Percentiles rank a stretch among this genome's conserved stretches.
phyloP scores from a whole-genome alignment of 768 basidiomycete species.

The button mushroom (Agaricus bisporus) region DNA sequence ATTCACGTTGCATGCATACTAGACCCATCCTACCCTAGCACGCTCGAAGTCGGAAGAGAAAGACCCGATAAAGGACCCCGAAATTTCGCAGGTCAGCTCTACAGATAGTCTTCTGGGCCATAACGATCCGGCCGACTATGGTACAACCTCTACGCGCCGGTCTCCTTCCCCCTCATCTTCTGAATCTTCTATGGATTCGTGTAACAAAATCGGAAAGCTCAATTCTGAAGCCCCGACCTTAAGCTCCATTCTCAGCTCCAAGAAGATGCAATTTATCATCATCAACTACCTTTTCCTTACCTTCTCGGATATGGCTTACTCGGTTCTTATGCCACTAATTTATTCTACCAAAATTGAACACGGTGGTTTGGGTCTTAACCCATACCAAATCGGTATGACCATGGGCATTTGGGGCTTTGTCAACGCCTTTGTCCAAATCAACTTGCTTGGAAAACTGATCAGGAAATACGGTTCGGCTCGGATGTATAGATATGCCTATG shows the following conservation, averaged over 20 bases:
- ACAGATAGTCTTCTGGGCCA: conserved; percentile 4
- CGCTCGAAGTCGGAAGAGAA: conserved; percentile 7
- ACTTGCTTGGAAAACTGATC: conserved; percentile 45
- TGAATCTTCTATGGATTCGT: conserved; percentile 4
- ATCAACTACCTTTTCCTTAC: conserved; percentile 27
- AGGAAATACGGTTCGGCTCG: conserved; percentile 47
- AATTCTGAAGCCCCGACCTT: conserved; percentile 11
- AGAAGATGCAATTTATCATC: conserved; percentile 24
- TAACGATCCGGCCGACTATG: conserved; percentile 10
- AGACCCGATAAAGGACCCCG: neutral
- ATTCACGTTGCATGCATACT: neutral
- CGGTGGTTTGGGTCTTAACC: conserved; percentile 63
- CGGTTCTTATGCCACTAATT: conserved; percentile 34
- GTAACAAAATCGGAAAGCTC: neutral
- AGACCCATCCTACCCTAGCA: conserved; percentile 28
- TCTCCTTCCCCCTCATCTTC: conserved; percentile 9
- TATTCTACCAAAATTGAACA: conserved; percentile 52
- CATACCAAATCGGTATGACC: conserved; percentile 55
- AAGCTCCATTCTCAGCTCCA: conserved; percentile 19
- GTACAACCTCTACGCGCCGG: conserved; percentile 7
- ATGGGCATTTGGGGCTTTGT: conserved; percentile 41
- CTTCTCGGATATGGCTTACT: conserved; percentile 31
- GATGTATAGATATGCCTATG: conserved; percentile 35
- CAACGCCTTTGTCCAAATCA: conserved; percentile 45
- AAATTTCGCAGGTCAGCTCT: conserved; percentile 1